A percentile compares a stretch with the other conserved stretches of the same genome.
phyloP scores from a whole-genome alignment of 805 yeast species.

The Priceomyces carsonii region DNA sequence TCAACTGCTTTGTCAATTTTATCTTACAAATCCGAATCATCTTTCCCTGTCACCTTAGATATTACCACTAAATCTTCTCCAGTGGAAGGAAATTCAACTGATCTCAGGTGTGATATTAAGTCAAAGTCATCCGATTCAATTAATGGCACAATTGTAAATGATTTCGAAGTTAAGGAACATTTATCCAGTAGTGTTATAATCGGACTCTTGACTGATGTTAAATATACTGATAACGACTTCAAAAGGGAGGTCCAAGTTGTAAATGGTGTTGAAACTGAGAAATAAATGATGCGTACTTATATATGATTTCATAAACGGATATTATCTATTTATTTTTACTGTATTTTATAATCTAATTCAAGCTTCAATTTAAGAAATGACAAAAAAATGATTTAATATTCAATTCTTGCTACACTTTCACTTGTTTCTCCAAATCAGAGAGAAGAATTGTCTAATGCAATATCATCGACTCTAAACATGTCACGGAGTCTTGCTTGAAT shows the following conservation, averaged over 20 bases:
- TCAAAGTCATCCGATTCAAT: slow-evolving; percentile 6
- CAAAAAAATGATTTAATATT: too few species aligned
- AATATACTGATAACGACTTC: slow-evolving; percentile 3
- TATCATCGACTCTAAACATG: too few species aligned
- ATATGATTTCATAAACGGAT: too few species aligned
- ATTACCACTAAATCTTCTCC: slow-evolving; percentile 8
- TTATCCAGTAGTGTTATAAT: slow-evolving; percentile 10
- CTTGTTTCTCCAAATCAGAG: too few species aligned
- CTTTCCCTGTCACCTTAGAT: slow-evolving; percentile 13
- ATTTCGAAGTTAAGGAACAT: slow-evolving; percentile 12
- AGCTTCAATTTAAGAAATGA: too few species aligned
- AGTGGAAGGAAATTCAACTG: slow-evolving; percentile 2
- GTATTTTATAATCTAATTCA: too few species aligned
- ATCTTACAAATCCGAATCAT: slow-evolving; percentile 6
- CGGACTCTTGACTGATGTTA: slow-evolving; percentile 13
- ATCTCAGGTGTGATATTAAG: slow-evolving; percentile 9
- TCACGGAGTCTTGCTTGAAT: too few species aligned
- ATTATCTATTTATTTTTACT: too few species aligned
- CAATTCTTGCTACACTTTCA: too few species aligned
- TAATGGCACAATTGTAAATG: slow-evolving; percentile 8
- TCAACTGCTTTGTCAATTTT: slow-evolving; percentile 7
- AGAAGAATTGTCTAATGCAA: too few species aligned
- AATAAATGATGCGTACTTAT: too few species aligned
- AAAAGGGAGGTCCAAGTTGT: slow-evolving; percentile 14
- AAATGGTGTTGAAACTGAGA: slow-evolving; percentile 16